These are phyloP conservation scores for Diaporthe amygdali DNA, from an alignment of 2,329 filamentous ascomycete genomes.

Conservation along the genomic window DNA sequence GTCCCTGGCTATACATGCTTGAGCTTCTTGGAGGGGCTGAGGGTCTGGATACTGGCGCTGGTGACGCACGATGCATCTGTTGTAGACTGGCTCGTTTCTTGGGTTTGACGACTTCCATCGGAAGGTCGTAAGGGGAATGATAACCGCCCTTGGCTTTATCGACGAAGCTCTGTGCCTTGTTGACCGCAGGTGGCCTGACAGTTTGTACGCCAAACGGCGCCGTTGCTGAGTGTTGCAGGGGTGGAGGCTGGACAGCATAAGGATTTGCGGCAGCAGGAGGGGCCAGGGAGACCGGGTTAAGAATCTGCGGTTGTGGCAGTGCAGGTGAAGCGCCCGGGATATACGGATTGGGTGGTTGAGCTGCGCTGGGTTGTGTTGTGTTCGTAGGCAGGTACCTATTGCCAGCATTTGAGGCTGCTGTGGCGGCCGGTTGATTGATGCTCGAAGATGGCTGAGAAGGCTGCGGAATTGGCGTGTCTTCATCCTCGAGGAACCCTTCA, in stretches of 20 bases:
- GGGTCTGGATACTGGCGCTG: conserved; percentile 44
- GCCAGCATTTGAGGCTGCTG: conserved; percentile 34
- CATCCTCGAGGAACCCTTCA: conserved; percentile 82
- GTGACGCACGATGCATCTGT: conserved; percentile 48
- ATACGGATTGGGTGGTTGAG: conserved; percentile 32
- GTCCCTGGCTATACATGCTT: conserved; percentile 54
- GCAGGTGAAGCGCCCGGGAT: conserved; percentile 26
- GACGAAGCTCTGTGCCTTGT: conserved; percentile 80
- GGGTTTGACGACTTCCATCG: conserved; percentile 82
- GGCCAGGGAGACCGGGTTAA: conserved; percentile 24
- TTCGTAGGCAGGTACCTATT: conserved; percentile 40
- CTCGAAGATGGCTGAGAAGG: conserved; percentile 32
- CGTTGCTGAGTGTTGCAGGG: conserved; percentile 33
- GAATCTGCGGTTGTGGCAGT: conserved; percentile 26
- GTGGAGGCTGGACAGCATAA: conserved; percentile 30
- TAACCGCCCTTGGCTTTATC: conserved; percentile 93
- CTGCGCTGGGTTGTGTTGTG: conserved; percentile 31
- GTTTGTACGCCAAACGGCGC: conserved; percentile 43
- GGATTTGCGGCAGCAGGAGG: conserved; percentile 22
- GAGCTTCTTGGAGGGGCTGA: conserved; percentile 62
- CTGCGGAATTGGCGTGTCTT: conserved; percentile 41
- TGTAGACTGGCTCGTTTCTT: conserved; percentile 68
- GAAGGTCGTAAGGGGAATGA: conserved; percentile 91
- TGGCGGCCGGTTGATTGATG: conserved; percentile 28
- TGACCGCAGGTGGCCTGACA: conserved; percentile 47